Evolutionary conservation across 257 asterid genomes (phyloP).

Genomic region (Avicennia marina): DNA sequence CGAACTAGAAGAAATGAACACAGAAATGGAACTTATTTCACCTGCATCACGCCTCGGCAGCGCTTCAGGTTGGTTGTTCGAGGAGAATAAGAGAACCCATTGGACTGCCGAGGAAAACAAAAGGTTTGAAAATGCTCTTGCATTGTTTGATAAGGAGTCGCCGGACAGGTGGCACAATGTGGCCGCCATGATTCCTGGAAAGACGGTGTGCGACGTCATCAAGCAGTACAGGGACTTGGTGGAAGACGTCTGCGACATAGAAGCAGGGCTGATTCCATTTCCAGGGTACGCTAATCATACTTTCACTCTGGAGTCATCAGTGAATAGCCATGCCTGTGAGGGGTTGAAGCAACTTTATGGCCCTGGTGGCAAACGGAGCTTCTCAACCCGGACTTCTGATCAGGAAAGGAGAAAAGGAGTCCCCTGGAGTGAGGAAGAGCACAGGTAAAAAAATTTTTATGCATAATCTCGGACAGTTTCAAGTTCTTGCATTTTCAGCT

Average conservation of each 20-base stretch:
- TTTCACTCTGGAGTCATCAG: slow-evolving; percentile 1
- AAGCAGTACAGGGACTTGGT: slow-evolving; percentile 28
- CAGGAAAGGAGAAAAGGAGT: slow-evolving; percentile 85
- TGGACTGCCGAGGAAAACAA: slow-evolving; percentile 29
- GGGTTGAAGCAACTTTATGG: neutral
- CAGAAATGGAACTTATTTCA: neutral
- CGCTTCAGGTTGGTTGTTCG: slow-evolving; percentile 7
- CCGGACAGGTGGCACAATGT: slow-evolving; percentile 35
- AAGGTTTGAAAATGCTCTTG: slow-evolving; percentile 12
- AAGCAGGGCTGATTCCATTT: slow-evolving; percentile 13
- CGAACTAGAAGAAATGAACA: no score
- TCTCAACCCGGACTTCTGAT: slow-evolving; percentile 37
- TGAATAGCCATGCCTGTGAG: neutral
- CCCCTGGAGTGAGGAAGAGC: slow-evolving; percentile 96
- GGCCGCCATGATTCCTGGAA: slow-evolving; percentile 34
- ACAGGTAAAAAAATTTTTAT: no score
- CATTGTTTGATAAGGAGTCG: slow-evolving; percentile 27
- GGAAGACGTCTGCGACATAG: slow-evolving; percentile 17
- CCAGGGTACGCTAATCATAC: slow-evolving; percentile 4
- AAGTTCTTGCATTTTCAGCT: no score
- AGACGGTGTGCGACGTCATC: slow-evolving; percentile 26
- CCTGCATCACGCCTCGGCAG: no score
- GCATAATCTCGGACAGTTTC: no score
- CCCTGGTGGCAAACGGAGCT: slow-evolving; percentile 31
- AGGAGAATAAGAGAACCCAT: neutral